Base-by-base conservation (phyloP, 2,329 filamentous ascomycete species). In the Diplodia mutila region DNA sequence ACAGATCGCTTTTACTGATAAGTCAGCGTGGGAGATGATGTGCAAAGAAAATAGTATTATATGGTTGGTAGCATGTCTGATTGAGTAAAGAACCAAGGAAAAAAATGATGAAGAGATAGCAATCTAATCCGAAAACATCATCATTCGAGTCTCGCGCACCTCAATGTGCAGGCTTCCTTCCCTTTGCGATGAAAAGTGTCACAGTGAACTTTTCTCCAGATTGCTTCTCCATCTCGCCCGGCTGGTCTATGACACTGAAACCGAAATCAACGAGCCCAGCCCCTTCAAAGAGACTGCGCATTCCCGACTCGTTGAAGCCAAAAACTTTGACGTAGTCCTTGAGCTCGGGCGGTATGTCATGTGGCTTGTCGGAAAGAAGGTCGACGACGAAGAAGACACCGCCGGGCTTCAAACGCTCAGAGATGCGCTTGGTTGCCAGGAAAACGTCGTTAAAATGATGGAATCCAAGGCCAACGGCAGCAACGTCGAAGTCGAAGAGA, bases 321-420 rank as follows among this genome's bases (percentile, higher is more conserved):
- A 88, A 83, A 65, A 90, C 88, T 37, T 85, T 85, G 23, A 93
- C 84, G 0, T 88, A 90, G 42, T 84, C 77, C 4, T 74, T 72
- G 66, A 81, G 81, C 7, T 82, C 73, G 42, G 73, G 70, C 18
- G 63, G 69, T 4, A 73, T 55, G 54, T 72, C 49, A 16, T 64
- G 73, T 7, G 69, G 25, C 11, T 48, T 27, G 66, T 71, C 0
- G 55, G 59, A 81, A 21, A 90, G 73, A 69, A 93, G 89, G 74
- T 93, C 91, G 54, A 90, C 80, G 66, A 93, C 86, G 59, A 92
- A 79, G 53, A 92, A 80, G 1, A 89, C 85, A 12, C 91, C 91
- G 3, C 89, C 90, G 2, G 85, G 84, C 70, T 84, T 85, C 68
- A 94, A 80, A 11, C 90, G 85, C 73, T 86, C 82, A 4, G 83